Evolutionary conservation across 2,329 filamentous ascomycete genomes (phyloP), one percentile per base, ranked within the genome.

Genomic region (Onygenales sp.): DNA sequence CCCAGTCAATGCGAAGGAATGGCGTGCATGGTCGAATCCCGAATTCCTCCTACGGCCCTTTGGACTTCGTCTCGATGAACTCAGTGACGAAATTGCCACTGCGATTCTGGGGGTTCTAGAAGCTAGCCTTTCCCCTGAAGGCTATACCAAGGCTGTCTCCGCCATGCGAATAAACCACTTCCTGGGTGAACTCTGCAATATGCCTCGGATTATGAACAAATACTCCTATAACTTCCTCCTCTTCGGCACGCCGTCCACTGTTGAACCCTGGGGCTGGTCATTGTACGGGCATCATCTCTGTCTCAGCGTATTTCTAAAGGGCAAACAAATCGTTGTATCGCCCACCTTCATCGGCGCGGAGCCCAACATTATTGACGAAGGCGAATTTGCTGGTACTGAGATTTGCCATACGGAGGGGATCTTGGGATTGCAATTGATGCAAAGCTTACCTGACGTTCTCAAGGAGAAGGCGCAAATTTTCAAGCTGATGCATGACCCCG

Each of bases 301-400:
- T 59, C 75, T 91, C 2, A 84, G 83, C 61, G 76, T 86, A 21
- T 86, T 90, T 63, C 75, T 90, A 52, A 79, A 83, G 62, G 74
- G 74, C 34, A 68, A 71, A 0, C 84, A 88, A 65, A 82, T 89
- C 49, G 72, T 88, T 44, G 74, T 88, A 2, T 82, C 81, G 0
- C 87, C 87, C 0, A 87, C 83, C 70, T 92, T 92, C 68, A 88
- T 85, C 0, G 87, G 87, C 52, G 87, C 87, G 0, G 87, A 92
- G 67, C 87, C 87, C 0, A 89, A 91, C 61, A 62, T 83, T 37
- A 86, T 90, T 59, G 86, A 90, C 58, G 67, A 68, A 0, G 85
- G 86, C 0, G 77, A 77, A 0, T 77, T 82, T 65, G 69, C 70
- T 1, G 86, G 86, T 6, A 87, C 83, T 0, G 72, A 78, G 3